phyloP scores from a whole-genome alignment of 2,329 filamentous ascomycete species.

The Penicillium janthinellum region DNA sequence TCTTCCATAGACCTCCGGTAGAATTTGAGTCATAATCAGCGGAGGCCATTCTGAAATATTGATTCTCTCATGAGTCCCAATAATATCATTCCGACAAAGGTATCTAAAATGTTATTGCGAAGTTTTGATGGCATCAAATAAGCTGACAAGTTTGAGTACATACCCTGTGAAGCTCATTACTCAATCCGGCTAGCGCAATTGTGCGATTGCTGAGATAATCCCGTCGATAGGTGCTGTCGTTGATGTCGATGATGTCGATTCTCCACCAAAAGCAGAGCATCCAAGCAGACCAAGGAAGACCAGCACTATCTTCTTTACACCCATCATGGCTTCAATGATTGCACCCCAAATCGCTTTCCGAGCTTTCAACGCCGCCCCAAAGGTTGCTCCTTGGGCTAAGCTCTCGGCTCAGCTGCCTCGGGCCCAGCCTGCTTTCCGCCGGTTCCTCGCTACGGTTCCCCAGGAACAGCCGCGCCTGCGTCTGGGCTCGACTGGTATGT shows the following conservation, averaged over 20 bases:
- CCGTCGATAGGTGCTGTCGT: neutral
- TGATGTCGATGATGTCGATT: conserved; percentile 7
- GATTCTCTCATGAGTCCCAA: too few relatives aligned
- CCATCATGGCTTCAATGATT: conserved; percentile 33
- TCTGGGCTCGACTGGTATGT: conserved; percentile 38
- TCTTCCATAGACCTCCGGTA: too few relatives aligned
- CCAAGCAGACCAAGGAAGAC: neutral
- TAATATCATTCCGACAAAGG: too few relatives aligned
- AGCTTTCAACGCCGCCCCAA: conserved; percentile 28
- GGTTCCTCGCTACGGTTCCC: conserved; percentile 31
- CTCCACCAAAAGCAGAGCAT: neutral
- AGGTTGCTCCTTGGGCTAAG: conserved; percentile 22
- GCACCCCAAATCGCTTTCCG: conserved; percentile 31
- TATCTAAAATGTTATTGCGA: too few relatives aligned
- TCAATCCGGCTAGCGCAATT: conserved; percentile 11
- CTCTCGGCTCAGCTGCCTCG: conserved; percentile 26
- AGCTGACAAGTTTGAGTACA: neutral
- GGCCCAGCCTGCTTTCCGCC: conserved; percentile 31
- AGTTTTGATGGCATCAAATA: too few relatives aligned
- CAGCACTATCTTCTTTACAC: neutral
- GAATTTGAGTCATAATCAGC: too few relatives aligned
- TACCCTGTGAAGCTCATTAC: conserved; percentile 8
- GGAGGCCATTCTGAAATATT: too few relatives aligned
- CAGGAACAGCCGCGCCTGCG: conserved; percentile 40
- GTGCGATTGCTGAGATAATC: conserved; percentile 18